Evolutionary conservation across 1,284 basidiomycete genomes (phyloP), one percentile per base, ranked within the genome.

Genomic region (Hymenochaete sp.): DNA sequence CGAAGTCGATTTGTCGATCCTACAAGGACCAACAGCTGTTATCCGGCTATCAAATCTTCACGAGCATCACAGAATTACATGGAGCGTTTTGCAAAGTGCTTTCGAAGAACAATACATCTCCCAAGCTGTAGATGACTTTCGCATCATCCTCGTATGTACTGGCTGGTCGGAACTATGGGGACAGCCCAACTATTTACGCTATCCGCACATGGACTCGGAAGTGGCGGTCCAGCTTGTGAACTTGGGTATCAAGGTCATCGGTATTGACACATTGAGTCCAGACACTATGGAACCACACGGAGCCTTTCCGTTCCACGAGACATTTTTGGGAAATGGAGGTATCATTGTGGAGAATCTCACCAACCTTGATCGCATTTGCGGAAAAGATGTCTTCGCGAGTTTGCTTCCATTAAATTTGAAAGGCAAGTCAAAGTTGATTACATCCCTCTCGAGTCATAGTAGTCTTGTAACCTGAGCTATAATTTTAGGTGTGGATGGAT

Each of bases 301-400:
- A 53, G 67, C 64, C 22, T 77, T 72, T 54, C 70, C 62, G 6
- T 71, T 72, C 40, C 83, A 86, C 53, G 62, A 75, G 33, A 62
- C 61, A 1, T 58, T 83, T 5, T 67, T 86, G 6, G 75, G 75
- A 19, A 65, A 63, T 0, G 79, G 73, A 0, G 68, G 70, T 1
- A 54, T 82, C 6, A 78, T 85, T 46, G 79, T 71, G n/a, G 82
- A 84, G 63, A 85, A 84, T 49, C 53, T 85, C 53, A 72, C 67
- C 22, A 35, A 35, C 32, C 32, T 35, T 8, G 32, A 35, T 16
- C 58, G 76, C 16, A 46, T 59, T 33, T 55, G 57, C n/a, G 63
- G 65, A 18, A 57, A 53, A 7, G 38, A 67, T 10, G 68, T 67
- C 50, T 64, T 70, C 45, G 70, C 80, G 18, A 74, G 67, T 47